Evolutionary conservation across 2,329 filamentous ascomycete genomes (phyloP), one percentile per base, ranked within the genome.

Genomic region (Scopulariopsis brevicaulis): DNA sequence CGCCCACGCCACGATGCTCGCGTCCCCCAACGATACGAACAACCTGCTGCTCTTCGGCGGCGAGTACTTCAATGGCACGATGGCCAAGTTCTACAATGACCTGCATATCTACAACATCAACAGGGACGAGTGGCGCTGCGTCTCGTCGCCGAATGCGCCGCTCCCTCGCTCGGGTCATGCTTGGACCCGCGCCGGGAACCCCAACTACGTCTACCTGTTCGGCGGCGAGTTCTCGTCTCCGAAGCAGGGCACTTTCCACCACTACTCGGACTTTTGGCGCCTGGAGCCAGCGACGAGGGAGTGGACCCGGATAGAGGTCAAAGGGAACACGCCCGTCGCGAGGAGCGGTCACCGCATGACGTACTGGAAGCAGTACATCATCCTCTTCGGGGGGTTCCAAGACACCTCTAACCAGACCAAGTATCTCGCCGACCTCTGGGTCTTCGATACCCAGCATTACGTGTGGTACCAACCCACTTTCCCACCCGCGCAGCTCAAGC

Each of bases 181-280:
- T 18, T 96, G 92, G 90, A 95, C 90, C 66, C 83, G 91, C 59
- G 91, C 89, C 59, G 89, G 88, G 54, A 96, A 96, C 71, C 77
- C 86, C 18, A 88, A 87, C 62, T 85, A 88, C 37, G 82, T 97
- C 56, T 99, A 96, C 70, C 75, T 99, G 18, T 97, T 97, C 67
- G 94, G 94, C 62, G 94, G 93, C 61, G 94, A 99, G 73, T 99
- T 99, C 71, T 95, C 89, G 59, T 93, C 87, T 32, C 94, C 94
- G 2, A 97, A 96, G 69, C 94, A 97, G 72, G 94, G 94, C 4
- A 97, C 93, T 0, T 99, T 99, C 67, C 96, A 99, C 71, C 94
- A 99, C 72, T 99, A 99, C 75, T 96, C 96, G 67, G 94, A 97
- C 73, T 97, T 99, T 70, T 99, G 94, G 93, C 81, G 87, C 55